Base-by-base conservation (phyloP, 2,329 filamentous ascomycete species). In the Cladosporium sp. region DNA sequence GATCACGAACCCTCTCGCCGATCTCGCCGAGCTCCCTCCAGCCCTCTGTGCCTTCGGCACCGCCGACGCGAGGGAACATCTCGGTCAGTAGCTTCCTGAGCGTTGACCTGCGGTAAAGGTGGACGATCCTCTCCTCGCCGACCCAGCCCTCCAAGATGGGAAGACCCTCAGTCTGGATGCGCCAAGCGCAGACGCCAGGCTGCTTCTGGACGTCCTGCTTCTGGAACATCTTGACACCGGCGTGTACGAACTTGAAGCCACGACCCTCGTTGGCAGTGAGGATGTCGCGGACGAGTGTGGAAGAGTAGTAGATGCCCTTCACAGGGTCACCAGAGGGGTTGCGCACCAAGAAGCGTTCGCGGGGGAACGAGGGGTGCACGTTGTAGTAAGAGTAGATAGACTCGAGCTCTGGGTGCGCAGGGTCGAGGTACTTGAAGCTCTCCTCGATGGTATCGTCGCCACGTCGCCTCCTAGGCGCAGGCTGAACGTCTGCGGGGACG, bases 191-290 rank as follows among this genome's bases (percentile, higher is more conserved):
- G 38, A 95, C 90, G 64, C 93, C 90, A 30, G 89, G 90, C 41
- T 90, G 89, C 5, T 89, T 91, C 67, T 96, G 93, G 0, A 92
- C 90, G 75, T 97, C 93, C 78, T 98, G 94, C 83, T 96, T 97
- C 84, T 98, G 95, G 78, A 96, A 99, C 92, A 98, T 98, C 81
- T 96, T 96, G 38, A 99, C 93, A 70, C 95, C 95, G 60, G 91
- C 94, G 79, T 99, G 95, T 59, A 99, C 91, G 76, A 99, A 97
- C 78, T 95, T 96, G 79, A 98, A 90, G 55, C 93, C 93, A 32
- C 91, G 89, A 52, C 92, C 92, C 78, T 97, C 93, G 77, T 99
- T 99, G 75, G 90, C 86, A 4, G 85, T 87, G 3, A 99, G 85
- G 64, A 99, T 95, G 70, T 94, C 90, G 36, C 93, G 90, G 26